Conservation (phyloP, 2,329 filamentous ascomycete species). For the Seiridium unicorne region DNA sequence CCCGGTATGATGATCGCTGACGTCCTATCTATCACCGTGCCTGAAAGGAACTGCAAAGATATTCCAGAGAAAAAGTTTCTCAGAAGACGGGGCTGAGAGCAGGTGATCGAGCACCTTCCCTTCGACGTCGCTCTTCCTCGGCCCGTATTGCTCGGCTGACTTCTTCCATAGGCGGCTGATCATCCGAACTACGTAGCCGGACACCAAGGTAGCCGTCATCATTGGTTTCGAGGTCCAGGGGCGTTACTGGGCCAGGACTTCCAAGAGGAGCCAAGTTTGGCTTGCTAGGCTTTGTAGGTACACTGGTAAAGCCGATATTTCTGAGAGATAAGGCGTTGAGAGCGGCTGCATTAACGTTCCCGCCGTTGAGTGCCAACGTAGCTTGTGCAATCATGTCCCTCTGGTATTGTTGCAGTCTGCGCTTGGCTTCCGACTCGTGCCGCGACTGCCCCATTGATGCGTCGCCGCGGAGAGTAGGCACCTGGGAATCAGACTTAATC, state of each 20-base stretch:
- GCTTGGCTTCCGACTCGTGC: slow-evolving; percentile 46
- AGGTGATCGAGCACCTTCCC: slow-evolving; percentile 30
- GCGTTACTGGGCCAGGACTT: slow-evolving; percentile 60
- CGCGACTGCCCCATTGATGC: slow-evolving; percentile 27
- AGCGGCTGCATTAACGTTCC: slow-evolving; percentile 27
- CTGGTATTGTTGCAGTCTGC: slow-evolving; percentile 56
- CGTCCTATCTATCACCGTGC: too few species aligned
- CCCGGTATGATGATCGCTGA: too few species aligned
- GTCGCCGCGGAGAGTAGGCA: slow-evolving; percentile 23
- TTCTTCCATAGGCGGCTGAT: slow-evolving; percentile 22
- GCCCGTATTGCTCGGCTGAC: slow-evolving; percentile 26
- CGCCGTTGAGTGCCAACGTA: slow-evolving; percentile 39
- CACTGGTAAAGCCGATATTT: slow-evolving; percentile 35
- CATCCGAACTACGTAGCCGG: slow-evolving; percentile 18
- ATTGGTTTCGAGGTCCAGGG: slow-evolving; percentile 53
- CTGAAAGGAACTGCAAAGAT: too few species aligned
- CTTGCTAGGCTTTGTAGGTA: slow-evolving; percentile 35
- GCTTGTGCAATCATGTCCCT: slow-evolving; percentile 61
- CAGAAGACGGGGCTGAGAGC: slow-evolving; percentile 17
- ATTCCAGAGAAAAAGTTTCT: not conserved
- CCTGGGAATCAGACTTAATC: slow-evolving; percentile 35
- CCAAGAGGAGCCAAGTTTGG: slow-evolving; percentile 53
- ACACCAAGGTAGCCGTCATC: slow-evolving; percentile 37
- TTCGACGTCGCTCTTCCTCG: slow-evolving; percentile 29
- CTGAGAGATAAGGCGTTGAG: slow-evolving; percentile 33